A percentile compares a stretch with the other conserved stretches of the same genome.
These are phyloP conservation scores for Nothopassalora personata DNA, from an alignment of 2,329 filamentous ascomycete genomes.

Conservation along the genomic window DNA sequence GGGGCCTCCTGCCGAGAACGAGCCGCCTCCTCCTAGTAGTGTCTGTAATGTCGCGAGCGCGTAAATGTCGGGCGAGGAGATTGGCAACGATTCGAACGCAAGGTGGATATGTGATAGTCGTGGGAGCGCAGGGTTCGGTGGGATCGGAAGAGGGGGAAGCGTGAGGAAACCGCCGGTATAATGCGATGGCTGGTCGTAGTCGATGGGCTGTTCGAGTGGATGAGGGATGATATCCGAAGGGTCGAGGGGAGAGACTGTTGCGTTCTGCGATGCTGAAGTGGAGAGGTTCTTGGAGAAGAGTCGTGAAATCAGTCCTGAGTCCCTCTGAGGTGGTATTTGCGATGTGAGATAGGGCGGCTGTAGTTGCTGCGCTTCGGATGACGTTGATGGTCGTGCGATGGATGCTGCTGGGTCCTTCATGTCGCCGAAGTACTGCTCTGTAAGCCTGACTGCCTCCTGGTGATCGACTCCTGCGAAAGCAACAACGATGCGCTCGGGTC, in stretches of 20 bases:
- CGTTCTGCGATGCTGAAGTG: slow-evolving; percentile 61
- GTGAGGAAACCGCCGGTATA: slow-evolving; percentile 94
- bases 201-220: slow-evolving; percentile 43
- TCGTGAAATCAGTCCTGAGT: slow-evolving; percentile 68
- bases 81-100: slow-evolving; percentile 89
- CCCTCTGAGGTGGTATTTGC: slow-evolving; percentile 43
- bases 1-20: slow-evolving; percentile 91
- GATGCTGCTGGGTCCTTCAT: slow-evolving; percentile 52
- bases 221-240: slow-evolving; percentile 40
- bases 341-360: slow-evolving; percentile 29
- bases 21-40: slow-evolving; percentile 89
- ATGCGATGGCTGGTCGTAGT: slow-evolving; percentile 62
- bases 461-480: slow-evolving; percentile 92
- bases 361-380: slow-evolving; percentile 24
- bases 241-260: slow-evolving; percentile 53
- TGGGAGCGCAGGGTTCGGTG: slow-evolving; percentile 69
- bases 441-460: slow-evolving; percentile 67
- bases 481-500: slow-evolving; percentile 85
- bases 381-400: background rate
- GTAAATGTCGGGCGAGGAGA: slow-evolving; percentile 89
- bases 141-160: slow-evolving; percentile 72
- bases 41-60: slow-evolving; percentile 92
- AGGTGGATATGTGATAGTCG: slow-evolving; percentile 89
- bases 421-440: slow-evolving; percentile 84
- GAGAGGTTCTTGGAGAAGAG: slow-evolving; percentile 87